A percentile compares a stretch with the other conserved stretches of the same genome.
These are phyloP conservation scores for Penstemon barbatus DNA, from an alignment of 257 asterid genomes.

Conservation along the genomic window DNA sequence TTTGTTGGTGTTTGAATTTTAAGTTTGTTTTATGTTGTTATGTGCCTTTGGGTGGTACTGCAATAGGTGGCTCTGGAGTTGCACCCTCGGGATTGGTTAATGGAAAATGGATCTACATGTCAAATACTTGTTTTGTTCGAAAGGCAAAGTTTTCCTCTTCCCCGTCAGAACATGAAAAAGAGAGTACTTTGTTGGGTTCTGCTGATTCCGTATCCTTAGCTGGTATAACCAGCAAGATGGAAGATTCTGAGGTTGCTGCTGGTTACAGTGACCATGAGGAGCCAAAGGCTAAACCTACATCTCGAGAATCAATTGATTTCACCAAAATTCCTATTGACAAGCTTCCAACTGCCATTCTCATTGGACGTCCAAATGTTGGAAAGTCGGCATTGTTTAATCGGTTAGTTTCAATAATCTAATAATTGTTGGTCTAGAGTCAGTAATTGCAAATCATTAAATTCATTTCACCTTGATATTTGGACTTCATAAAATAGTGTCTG, in stretches of 20 bases:
- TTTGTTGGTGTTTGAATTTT: not conserved
- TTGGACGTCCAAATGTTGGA: conserved; percentile 97
- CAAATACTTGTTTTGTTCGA: conserved; percentile 27
- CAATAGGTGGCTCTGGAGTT: conserved; percentile 25
- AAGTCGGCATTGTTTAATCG: conserved; percentile 93
- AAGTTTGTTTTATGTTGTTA: conserved; percentile 23
- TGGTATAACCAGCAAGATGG: conserved; percentile 33
- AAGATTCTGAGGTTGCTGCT: conserved; percentile 36
- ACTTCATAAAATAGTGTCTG: conserved; percentile 5
- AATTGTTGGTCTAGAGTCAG: not conserved
- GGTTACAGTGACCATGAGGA: conserved; percentile 26
- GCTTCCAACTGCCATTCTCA: conserved; percentile 77
- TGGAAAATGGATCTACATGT: conserved; percentile 18
- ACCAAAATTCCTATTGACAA: conserved; percentile 64
- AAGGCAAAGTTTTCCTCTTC: conserved; percentile 41
- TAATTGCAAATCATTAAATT: conserved; percentile 14
- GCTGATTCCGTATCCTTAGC: conserved; percentile 28
- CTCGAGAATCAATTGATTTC: conserved; percentile 62
- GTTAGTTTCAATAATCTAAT: conserved; percentile 42
- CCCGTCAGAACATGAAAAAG: conserved; percentile 33
- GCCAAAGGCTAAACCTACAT: conserved; percentile 34
- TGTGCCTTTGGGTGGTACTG: conserved; percentile 36
- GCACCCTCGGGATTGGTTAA: conserved; percentile 26
- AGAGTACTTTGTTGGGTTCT: conserved; percentile 32
- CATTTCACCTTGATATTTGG: conserved; percentile 9